Evolutionary conservation across 192 early-diverging fungal genomes (phyloP).

Genomic region (Pecoramyces ruminantium): DNA sequence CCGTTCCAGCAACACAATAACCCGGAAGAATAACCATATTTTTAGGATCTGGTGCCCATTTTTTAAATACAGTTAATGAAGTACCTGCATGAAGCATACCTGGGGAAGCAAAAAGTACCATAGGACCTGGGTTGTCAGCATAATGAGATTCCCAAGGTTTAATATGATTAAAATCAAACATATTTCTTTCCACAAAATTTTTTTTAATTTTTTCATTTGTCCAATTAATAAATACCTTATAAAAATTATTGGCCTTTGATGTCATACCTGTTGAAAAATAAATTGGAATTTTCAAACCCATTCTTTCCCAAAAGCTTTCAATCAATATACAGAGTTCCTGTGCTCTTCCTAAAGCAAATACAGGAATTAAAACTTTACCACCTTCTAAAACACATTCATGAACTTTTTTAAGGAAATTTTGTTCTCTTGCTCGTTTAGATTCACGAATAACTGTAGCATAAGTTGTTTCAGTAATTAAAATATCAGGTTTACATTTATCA

Average conservation of each 20-base stretch:
- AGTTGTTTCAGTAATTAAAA: slow-evolving; percentile 91
- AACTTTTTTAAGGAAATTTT: slow-evolving; percentile 81
- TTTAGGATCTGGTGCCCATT: slow-evolving; percentile 78
- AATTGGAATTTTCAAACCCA: slow-evolving; percentile 71
- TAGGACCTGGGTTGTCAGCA: slow-evolving; percentile 64
- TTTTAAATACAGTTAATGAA: slow-evolving; percentile 84
- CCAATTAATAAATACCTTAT: slow-evolving; percentile 95
- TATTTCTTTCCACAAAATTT: slow-evolving; percentile 81
- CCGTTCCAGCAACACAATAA: slow-evolving; percentile 90
- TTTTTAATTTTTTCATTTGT: slow-evolving; percentile 94
- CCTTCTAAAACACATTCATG: slow-evolving; percentile 56
- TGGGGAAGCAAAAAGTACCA: slow-evolving; percentile 92
- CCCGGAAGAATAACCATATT: slow-evolving; percentile 98
- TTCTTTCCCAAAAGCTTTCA: slow-evolving; percentile 88
- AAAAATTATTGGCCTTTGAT: slow-evolving; percentile 83
- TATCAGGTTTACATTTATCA: slow-evolving; percentile 73
- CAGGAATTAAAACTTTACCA: slow-evolving; percentile 87
- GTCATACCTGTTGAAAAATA: slow-evolving; percentile 93
- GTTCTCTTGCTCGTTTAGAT: slow-evolving; percentile 79
- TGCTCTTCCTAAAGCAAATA: slow-evolving; percentile 94
- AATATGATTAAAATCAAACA: slow-evolving; percentile 95
- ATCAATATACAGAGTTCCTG: slow-evolving; percentile 95
- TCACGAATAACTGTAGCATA: slow-evolving; percentile 93
- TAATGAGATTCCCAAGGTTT: slow-evolving; percentile 50
- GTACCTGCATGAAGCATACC: slow-evolving; percentile 97